These are phyloP conservation scores for Andalucia godoyi DNA, from an alignment of 78 protist species.

Conservation along the genomic window DNA sequence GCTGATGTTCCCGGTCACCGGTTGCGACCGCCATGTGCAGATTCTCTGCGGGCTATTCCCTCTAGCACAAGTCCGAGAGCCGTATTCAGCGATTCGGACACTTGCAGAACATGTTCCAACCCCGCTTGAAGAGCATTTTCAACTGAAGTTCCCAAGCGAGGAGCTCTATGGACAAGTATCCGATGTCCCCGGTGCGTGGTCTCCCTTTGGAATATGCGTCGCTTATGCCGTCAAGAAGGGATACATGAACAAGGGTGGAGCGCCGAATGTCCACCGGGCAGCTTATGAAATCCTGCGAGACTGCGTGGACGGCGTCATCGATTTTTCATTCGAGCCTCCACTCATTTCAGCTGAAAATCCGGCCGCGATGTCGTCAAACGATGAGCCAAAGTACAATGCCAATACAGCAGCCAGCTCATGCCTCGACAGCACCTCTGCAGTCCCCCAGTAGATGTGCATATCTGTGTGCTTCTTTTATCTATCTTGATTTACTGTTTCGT, in stretches of 20 bases:
- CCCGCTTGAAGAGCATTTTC: slow-evolving; percentile 39
- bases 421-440: too few relatives aligned
- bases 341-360: too few relatives aligned
- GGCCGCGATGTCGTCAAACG: too few relatives aligned
- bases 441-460: too few relatives aligned
- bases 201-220: slow-evolving; percentile 29
- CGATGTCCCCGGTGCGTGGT: slow-evolving; percentile 11
- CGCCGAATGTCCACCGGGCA: slow-evolving; percentile 33
- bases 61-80: slow-evolving; percentile 70
- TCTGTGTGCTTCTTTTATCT: too few relatives aligned
- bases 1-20: slow-evolving; percentile 59
- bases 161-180: not conserved
- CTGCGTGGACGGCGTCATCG: too few relatives aligned
- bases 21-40: slow-evolving; percentile 57
- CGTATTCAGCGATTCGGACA: slow-evolving; percentile 50
- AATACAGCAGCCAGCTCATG: too few relatives aligned
- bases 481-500: too few relatives aligned
- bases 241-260: not conserved
- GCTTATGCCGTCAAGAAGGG: slow-evolving; percentile 29
- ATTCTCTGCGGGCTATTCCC: slow-evolving; percentile 67
- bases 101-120: slow-evolving; percentile 47
- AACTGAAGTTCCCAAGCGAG: not conserved
- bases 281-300: slow-evolving; percentile 19
- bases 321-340: too few relatives aligned
- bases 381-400: too few relatives aligned